A percentile compares a stretch with the other conserved stretches of the same genome.
These are phyloP conservation scores for Emmonsiellopsis sp. DNA, from an alignment of 2,329 filamentous ascomycete genomes.

Conservation along the genomic window DNA sequence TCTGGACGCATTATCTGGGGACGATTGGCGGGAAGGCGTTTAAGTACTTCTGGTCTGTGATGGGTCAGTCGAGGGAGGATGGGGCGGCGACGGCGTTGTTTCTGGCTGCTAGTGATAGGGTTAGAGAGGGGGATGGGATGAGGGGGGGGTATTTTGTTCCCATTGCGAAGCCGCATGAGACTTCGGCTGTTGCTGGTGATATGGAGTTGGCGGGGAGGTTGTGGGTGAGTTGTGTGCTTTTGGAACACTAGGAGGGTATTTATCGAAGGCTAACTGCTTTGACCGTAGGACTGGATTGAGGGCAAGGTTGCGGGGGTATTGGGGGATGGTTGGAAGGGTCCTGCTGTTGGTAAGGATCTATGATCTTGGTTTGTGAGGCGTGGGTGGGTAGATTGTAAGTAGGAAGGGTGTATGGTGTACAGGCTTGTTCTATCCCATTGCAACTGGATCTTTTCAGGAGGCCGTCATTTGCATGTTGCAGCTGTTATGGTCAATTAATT, in stretches of 20 bases:
- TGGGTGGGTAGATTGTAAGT: background rate
- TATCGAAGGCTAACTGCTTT: slow-evolving; percentile 4
- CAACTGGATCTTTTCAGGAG: too few species aligned
- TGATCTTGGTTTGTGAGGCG: too few species aligned
- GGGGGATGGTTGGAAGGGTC: background rate
- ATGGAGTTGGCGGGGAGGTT: slow-evolving; percentile 21
- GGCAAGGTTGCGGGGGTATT: background rate
- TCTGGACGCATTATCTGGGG: slow-evolving; percentile 21
- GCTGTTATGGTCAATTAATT: too few species aligned
- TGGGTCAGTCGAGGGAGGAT: slow-evolving; percentile 19
- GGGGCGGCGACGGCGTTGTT: slow-evolving; percentile 23
- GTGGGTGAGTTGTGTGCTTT: slow-evolving; percentile 17
- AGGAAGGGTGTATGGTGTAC: background rate
- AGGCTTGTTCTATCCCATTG: too few species aligned
- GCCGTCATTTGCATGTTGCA: too few species aligned
- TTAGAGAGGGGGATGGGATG: slow-evolving; percentile 11
- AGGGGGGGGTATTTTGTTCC: slow-evolving; percentile 31
- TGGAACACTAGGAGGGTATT: too few species aligned
- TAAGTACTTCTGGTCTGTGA: slow-evolving; percentile 13
- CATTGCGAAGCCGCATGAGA: slow-evolving; percentile 20
- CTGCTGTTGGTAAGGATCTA: background rate
- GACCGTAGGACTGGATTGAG: background rate
- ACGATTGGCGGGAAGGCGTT: slow-evolving; percentile 13
- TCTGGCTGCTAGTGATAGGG: slow-evolving; percentile 18
- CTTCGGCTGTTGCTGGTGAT: slow-evolving; percentile 20